Base-by-base conservation (phyloP, 441 rosid genomes). In the Hura crepitans region DNA sequence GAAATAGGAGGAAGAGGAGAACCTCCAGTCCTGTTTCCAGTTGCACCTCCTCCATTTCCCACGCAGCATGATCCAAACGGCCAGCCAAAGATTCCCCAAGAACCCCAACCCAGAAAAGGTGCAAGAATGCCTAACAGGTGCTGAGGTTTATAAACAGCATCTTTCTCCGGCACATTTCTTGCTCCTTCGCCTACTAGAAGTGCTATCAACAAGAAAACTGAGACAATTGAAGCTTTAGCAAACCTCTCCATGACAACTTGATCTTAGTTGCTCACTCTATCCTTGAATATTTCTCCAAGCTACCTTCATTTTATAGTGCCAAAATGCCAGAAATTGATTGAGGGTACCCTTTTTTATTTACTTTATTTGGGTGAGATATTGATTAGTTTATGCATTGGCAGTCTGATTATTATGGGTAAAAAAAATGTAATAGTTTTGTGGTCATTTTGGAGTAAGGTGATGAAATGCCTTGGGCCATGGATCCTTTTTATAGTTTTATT, bases 111-210 rank as follows among this genome's bases (percentile, higher is more conserved):
- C 25, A 23, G 30, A 22, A 54, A 23, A 22, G 30, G 58, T 1
- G 58, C 30, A 22, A 23, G 14, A 8, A 23, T 13, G 12, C 30
- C 30, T 5, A 54, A 54, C 30, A 54, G 30, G 23, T 25, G 5
- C 22, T 68, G 70, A 13, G 80, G 76, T 20, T 47, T 55, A 51
- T 63, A 37, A 45, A 46, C 65, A 8, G 66, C 58, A 22, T 57
- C 71, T 4, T 59, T 70, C 31, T 11, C 4, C 1, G 74, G 68
- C 43, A 17, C 5, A 4, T 70, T 56, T 46, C 79, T 70, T 31
- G 69, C 82, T 58, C 74, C 82, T 51, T 53, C 43, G 13, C 17
- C 39, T 0, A 12, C 54, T 10, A 53, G 35, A 51, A 47, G 10
- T 12, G 35, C 78, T 14, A 46, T 6, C 4, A 68, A 53, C 49